Base-by-base conservation (phyloP, 2,329 filamentous ascomycete genomes). In the Exophiala sideris region DNA sequence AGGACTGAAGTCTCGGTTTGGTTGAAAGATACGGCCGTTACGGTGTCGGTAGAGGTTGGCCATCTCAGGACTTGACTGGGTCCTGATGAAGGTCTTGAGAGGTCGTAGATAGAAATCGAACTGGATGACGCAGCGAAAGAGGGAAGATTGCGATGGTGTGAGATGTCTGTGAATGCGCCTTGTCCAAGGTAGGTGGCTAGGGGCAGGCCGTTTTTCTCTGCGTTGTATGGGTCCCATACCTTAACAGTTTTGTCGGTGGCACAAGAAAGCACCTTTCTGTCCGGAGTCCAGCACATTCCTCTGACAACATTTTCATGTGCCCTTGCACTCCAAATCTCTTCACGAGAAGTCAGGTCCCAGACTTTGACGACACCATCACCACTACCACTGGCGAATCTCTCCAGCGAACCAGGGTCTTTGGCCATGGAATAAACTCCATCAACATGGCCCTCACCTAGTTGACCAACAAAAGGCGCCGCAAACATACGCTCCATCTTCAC, bases 261-360 rank as follows among this genome's bases (percentile, higher is more conserved):
- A 68, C 91, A 96, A 1, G 89, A 92, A 44, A 97, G 76, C 11
- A 97, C 77, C 68, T 91, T 92, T 67, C 86, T 82, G 64, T 95
- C 89, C 41, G 83, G 81, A 2, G 91, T 96, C 88, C 92, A 99
- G 64, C 86, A 87, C 68, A 96, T 79, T 11, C 88, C 88, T 76
- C 95, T 96, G 63, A 97, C 89, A 41, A 96, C 86, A 64, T 95
- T 95, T 64, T 96, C 89, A 69, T 99, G 95, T 20, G 91, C 92
- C 59, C 87, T 84, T 2, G 82, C 81, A 64, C 88, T 80, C 86
- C 88, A 92, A 45, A 86, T 79, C 68, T 94, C 87, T 24, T 87
- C 84, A 52, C 83, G 77, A 58, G 79, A 86, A 7, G 85, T 82
- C 63, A 94, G 75, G 71, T 95, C 87, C 91, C 91, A 95, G 33